Evolutionary conservation across 495 filamentous ascomycete genomes (phyloP).

Genomic region (Glarea lozoyensis): DNA sequence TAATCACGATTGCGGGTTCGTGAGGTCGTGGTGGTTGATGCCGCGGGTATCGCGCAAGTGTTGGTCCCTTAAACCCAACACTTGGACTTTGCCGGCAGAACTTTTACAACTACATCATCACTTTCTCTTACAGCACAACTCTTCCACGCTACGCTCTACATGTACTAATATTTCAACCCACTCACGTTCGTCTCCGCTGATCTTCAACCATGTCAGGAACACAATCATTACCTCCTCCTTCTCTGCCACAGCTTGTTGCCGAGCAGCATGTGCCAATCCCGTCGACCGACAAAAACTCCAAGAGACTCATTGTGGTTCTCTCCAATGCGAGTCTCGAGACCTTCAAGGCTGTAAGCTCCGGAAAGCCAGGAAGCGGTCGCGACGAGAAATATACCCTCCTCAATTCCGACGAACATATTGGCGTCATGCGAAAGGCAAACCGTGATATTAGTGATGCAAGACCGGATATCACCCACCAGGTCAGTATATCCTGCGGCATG

Average conservation of each 20-base stretch:
- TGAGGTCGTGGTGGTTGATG: too few species aligned
- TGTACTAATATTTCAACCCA: conserved; percentile 13
- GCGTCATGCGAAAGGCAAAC: conserved; percentile 98
- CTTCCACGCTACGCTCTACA: conserved; percentile 5
- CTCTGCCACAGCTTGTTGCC: conserved; percentile 81
- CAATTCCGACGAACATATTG: conserved; percentile 98
- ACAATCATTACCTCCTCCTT: conserved; percentile 87
- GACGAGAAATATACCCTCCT: conserved; percentile 94
- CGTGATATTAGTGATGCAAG: conserved; percentile 95
- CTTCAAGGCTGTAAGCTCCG: conserved; percentile 74
- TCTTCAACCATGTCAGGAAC: conserved; percentile 48
- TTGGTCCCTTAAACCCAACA: too few species aligned
- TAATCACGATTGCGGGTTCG: too few species aligned
- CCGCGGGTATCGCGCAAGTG: too few species aligned
- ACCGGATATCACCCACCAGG: conserved; percentile 97
- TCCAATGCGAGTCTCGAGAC: conserved; percentile 97
- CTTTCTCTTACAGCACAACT: too few species aligned
- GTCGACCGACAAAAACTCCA: conserved; percentile 74
- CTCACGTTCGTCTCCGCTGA: too few species aligned
- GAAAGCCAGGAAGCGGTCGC: conserved; percentile 48
- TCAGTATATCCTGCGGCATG: conserved; percentile 34
- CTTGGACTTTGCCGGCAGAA: too few species aligned
- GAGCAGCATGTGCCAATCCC: conserved; percentile 86
- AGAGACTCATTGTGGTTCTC: conserved; percentile 88
- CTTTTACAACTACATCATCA: too few species aligned